Evolutionary conservation across 2,329 filamentous ascomycete genomes (phyloP).

Genomic region (Penicillium sp.): DNA sequence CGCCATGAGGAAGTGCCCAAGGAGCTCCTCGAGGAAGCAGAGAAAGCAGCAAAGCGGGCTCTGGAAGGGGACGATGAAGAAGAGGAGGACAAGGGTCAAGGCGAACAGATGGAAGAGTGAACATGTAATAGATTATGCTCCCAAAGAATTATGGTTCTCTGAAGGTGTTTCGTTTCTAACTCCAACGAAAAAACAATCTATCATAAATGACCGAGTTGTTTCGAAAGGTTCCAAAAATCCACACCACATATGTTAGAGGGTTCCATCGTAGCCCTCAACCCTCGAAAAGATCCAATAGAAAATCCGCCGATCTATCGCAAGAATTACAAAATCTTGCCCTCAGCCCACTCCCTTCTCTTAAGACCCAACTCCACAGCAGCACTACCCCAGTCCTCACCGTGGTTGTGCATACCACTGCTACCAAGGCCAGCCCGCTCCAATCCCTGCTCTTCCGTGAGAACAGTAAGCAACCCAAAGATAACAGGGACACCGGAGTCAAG

Average conservation of each 20-base stretch:
- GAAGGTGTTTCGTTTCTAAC: not conserved
- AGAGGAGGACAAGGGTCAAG: constrained; percentile 67
- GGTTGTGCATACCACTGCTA: constrained; percentile 67
- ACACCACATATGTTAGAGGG: not conserved
- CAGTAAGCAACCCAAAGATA: constrained; percentile 86
- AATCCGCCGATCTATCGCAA: not conserved
- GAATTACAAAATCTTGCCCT: constrained; percentile 57
- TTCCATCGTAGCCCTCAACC: not conserved
- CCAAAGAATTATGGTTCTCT: constrained; percentile 18
- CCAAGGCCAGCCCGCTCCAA: constrained; percentile 76
- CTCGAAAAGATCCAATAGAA: not conserved
- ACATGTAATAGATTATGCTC: constrained; percentile 23
- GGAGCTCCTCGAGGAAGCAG: constrained; percentile 84
- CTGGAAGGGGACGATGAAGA: constrained; percentile 81
- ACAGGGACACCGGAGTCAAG: constrained; percentile 85
- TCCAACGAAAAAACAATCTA: not conserved
- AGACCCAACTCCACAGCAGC: constrained; percentile 92
- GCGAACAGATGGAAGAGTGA: constrained; percentile 88
- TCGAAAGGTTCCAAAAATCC: not conserved
- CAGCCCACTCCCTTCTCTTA: constrained; percentile 80
- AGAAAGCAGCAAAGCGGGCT: constrained; percentile 85
- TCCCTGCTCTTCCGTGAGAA: constrained; percentile 85
- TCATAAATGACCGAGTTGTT: not conserved
- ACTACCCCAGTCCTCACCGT: constrained; percentile 93
- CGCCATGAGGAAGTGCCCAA: constrained; percentile 91